A percentile compares a stretch with the other conserved stretches of the same genome.
phyloP scores from a whole-genome alignment of 148 eudicot genomes.

The Camellia lanceoleosa region DNA sequence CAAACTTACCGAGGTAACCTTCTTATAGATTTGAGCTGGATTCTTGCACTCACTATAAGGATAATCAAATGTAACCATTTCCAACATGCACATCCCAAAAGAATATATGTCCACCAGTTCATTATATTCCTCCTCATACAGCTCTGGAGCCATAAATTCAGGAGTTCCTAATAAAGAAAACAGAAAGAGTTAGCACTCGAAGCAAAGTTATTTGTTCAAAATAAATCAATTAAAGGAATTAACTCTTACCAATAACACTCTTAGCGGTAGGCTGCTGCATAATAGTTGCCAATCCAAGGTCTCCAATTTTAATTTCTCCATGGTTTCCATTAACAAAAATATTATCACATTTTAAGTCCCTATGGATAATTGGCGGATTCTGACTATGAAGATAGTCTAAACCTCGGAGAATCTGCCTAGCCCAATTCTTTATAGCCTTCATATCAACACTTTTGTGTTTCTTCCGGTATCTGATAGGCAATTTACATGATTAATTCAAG shows the following conservation, averaged over 20 bases:
- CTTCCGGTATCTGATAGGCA: slow-evolving; percentile 53
- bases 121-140: slow-evolving; percentile 82
- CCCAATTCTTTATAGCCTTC: slow-evolving; percentile 96
- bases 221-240: background rate
- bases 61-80: slow-evolving; percentile 79
- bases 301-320: slow-evolving; percentile 92
- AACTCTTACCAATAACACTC: slow-evolving; percentile 71
- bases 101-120: slow-evolving; percentile 89
- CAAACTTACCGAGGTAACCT: slow-evolving; percentile 67
- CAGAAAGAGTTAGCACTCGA: slow-evolving; percentile 10
- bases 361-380: slow-evolving; percentile 72
- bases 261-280: slow-evolving; percentile 69
- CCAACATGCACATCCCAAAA: slow-evolving; percentile 93
- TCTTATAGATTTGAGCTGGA: slow-evolving; percentile 83
- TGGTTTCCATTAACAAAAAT: slow-evolving; percentile 83
- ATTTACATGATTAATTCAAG: slow-evolving; percentile 15
- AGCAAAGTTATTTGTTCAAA: background rate
- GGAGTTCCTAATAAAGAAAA: slow-evolving; percentile 56
- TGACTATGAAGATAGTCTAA: slow-evolving; percentile 82
- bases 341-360: slow-evolving; percentile 92
- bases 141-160: slow-evolving; percentile 97
- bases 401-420: slow-evolving; percentile 81
- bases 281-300: slow-evolving; percentile 81
- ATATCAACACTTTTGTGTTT: slow-evolving; percentile 80
- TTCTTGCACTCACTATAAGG: slow-evolving; percentile 87